These are phyloP conservation scores for Pythium phragmitis DNA, from an alignment of 352 stramenopile species.

Conservation along the genomic window DNA sequence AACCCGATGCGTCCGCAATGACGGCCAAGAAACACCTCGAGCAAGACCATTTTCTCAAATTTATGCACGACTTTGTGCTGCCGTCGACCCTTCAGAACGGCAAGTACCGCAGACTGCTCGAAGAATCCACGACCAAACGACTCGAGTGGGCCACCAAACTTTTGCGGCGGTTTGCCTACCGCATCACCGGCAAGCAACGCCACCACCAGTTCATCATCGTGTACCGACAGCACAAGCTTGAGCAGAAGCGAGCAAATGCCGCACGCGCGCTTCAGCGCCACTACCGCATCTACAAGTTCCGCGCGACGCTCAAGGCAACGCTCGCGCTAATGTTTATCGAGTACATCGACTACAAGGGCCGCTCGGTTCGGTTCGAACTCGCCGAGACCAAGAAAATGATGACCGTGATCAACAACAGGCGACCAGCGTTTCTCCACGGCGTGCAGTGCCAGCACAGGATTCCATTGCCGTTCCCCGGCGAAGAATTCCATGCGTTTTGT, in stretches of 20 bases:
- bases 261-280: slow-evolving; percentile 39
- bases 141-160: slow-evolving; percentile 48
- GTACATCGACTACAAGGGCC: slow-evolving; percentile 50
- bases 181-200: slow-evolving; percentile 35
- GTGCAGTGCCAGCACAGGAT: slow-evolving; percentile 48
- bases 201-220: slow-evolving; percentile 52
- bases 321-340: slow-evolving; percentile 63
- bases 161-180: slow-evolving; percentile 44
- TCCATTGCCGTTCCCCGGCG: slow-evolving; percentile 61
- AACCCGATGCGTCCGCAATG: neutral
- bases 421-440: slow-evolving; percentile 55
- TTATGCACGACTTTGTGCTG: slow-evolving; percentile 70
- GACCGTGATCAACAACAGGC: slow-evolving; percentile 17
- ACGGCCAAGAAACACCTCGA: slow-evolving; percentile 20
- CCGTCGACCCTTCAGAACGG: slow-evolving; percentile 53
- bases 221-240: slow-evolving; percentile 35
- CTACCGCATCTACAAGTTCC: slow-evolving; percentile 53
- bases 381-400: slow-evolving; percentile 36
- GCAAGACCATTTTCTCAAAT: slow-evolving; percentile 43
- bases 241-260: slow-evolving; percentile 25
- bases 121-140: slow-evolving; percentile 34
- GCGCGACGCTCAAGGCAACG: slow-evolving; percentile 38
- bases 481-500: slow-evolving; percentile 69
- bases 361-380: slow-evolving; percentile 42
- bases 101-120: slow-evolving; percentile 55